A percentile compares a stretch with the other conserved stretches of the same genome.
phyloP scores from a whole-genome alignment of 169 alveolate genomes.

The Plasmodium berghei region DNA sequence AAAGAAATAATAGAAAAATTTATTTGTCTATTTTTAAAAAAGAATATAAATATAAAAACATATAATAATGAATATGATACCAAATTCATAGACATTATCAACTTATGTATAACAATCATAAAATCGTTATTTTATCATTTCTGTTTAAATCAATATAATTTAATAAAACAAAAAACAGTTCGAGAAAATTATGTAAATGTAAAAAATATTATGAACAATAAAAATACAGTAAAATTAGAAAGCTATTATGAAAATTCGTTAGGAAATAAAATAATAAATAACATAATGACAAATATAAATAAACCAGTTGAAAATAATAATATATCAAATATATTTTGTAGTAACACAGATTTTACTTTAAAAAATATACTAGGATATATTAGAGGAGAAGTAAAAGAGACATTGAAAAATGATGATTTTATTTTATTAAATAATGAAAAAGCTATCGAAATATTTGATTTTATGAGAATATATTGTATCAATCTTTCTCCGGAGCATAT shows the following conservation, averaged over 20 bases:
- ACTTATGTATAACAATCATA: constrained; percentile 34
- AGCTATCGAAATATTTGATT: constrained; percentile 65
- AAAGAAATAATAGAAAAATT: constrained; percentile 44
- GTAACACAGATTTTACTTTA: constrained; percentile 23
- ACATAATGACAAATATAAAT: constrained; percentile 20
- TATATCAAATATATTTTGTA: neutral
- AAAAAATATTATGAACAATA: constrained; percentile 28
- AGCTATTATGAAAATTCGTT: constrained; percentile 10
- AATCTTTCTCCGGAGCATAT: constrained; percentile 59
- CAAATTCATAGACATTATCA: constrained; percentile 26
- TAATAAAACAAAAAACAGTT: constrained; percentile 48
- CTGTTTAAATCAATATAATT: constrained; percentile 53
- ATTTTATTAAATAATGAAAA: constrained; percentile 48
- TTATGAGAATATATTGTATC: constrained; percentile 48
- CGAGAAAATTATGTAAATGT: constrained; percentile 63
- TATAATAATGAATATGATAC: constrained; percentile 16
- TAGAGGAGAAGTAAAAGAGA: constrained; percentile 55
- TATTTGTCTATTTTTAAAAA: constrained; percentile 46
- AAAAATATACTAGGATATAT: constrained; percentile 29
- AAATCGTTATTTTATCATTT: constrained; percentile 54
- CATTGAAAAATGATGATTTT: constrained; percentile 41
- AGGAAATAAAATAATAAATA: constrained; percentile 44
- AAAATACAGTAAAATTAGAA: neutral
- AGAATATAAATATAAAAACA: constrained; percentile 18
- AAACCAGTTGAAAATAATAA: neutral